Evolutionary conservation across 2,329 filamentous ascomycete genomes (phyloP).

Genomic region (Colletotrichum karsti): DNA sequence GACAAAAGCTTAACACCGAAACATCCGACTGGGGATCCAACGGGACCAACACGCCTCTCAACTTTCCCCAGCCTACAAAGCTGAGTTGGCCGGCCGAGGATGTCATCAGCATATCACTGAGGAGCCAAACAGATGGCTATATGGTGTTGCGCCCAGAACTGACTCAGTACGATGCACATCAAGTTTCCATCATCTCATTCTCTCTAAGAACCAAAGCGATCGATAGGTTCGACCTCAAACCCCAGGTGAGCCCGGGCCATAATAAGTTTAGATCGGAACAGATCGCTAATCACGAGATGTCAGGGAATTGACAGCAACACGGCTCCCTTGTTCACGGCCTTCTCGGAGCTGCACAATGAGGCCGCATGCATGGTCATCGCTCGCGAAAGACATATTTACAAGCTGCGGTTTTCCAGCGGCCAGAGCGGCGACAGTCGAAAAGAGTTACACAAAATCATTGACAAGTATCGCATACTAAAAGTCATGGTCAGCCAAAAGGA

Average conservation of each 20-base stretch:
- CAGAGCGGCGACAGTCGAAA: not conserved
- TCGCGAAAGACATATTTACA: slow-evolving; percentile 35
- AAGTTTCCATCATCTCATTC: not conserved
- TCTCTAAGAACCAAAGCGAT: not conserved
- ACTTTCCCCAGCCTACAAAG: not conserved
- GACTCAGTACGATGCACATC: slow-evolving; percentile 5
- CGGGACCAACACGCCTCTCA: not conserved
- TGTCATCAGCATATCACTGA: slow-evolving; percentile 31
- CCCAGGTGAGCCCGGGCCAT: not conserved
- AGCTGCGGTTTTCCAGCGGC: not conserved
- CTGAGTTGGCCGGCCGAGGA: slow-evolving; percentile 34
- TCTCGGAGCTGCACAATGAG: slow-evolving; percentile 34
- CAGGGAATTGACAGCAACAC: slow-evolving; percentile 34
- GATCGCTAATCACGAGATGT: not conserved
- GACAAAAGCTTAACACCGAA: not conserved
- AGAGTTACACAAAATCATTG: slow-evolving; percentile 31
- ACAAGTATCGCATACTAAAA: slow-evolving; percentile 37
- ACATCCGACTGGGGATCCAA: not conserved
- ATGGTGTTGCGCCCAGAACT: slow-evolving; percentile 33
- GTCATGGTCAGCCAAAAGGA: slow-evolving; percentile 33
- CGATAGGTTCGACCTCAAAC: not conserved
- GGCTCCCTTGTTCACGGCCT: slow-evolving; percentile 38
- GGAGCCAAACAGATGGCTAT: slow-evolving; percentile 27
- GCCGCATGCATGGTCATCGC: slow-evolving; percentile 35
- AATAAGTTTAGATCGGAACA: not conserved